Evolutionary conservation across 257 asterid species (phyloP).

Genomic region (Lantana camara): DNA sequence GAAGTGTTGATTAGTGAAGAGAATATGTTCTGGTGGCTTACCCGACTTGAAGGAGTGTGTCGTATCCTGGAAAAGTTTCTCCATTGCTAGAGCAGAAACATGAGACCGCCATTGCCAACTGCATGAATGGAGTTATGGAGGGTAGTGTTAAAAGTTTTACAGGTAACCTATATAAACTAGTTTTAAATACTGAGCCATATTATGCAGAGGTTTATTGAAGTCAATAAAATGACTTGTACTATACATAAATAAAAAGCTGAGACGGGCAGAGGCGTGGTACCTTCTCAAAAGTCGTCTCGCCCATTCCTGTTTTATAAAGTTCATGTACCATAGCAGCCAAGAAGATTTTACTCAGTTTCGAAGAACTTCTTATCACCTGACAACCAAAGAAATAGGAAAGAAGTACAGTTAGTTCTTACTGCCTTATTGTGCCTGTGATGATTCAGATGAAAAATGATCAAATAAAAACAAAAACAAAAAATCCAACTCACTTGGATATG

Average conservation of each 20-base stretch:
- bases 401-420: neutral
- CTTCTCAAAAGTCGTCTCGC: slow-evolving; percentile 94
- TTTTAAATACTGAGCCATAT: neutral
- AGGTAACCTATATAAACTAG: neutral
- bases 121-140: slow-evolving; percentile 35
- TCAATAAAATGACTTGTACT: slow-evolving; percentile 10
- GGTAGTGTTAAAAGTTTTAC: slow-evolving; percentile 19
- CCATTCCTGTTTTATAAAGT: slow-evolving; percentile 93
- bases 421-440: neutral
- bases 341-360: slow-evolving; percentile 83
- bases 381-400: slow-evolving; percentile 15
- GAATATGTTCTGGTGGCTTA: slow-evolving; percentile 36
- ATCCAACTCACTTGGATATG: slow-evolving; percentile 80
- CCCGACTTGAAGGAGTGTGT: slow-evolving; percentile 87
- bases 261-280: slow-evolving; percentile 37
- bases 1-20: neutral
- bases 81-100: slow-evolving; percentile 83
- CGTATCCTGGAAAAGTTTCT: slow-evolving; percentile 85
- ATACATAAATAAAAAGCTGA: slow-evolving; percentile 17
- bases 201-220: neutral
- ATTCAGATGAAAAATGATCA: neutral
- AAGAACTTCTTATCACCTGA: slow-evolving; percentile 80
- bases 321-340: slow-evolving; percentile 97
- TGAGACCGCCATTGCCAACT: slow-evolving; percentile 72
- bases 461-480: neutral